Percentiles rank a stretch among this genome's conserved stretches.
phyloP scores from a whole-genome alignment of 805 yeast genomes.

The Naumovozyma castellii region DNA sequence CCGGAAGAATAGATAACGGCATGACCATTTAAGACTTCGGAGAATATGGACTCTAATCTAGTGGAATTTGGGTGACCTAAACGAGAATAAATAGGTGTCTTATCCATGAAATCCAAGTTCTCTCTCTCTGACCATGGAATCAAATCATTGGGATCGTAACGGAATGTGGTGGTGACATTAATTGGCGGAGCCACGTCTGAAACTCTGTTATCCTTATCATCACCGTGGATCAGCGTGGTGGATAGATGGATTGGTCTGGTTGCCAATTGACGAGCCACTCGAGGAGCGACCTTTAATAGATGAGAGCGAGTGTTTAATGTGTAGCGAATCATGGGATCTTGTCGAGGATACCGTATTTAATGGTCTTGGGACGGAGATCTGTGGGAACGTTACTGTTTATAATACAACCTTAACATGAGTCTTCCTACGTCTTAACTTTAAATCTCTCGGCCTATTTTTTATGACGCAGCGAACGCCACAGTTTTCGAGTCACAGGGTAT shows the following conservation, averaged over 20 bases:
- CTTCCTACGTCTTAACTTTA: too few species aligned
- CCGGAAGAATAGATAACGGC: constrained; percentile 73
- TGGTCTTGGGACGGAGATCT: too few species aligned
- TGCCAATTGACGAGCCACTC: not conserved
- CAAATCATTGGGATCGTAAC: constrained; percentile 50
- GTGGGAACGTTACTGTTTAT: too few species aligned
- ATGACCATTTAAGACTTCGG: constrained; percentile 50
- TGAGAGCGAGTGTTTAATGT: too few species aligned
- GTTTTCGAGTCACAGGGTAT: too few species aligned
- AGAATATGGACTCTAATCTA: constrained; percentile 58
- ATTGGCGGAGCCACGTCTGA: constrained; percentile 71
- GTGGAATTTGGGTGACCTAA: constrained; percentile 62
- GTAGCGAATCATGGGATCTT: too few species aligned
- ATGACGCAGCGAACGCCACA: too few species aligned
- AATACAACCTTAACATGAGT: too few species aligned
- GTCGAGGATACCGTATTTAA: too few species aligned
- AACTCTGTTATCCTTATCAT: constrained; percentile 47
- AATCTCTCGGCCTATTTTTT: too few species aligned
- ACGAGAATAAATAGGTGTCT: constrained; percentile 55
- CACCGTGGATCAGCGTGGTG: constrained; percentile 62
- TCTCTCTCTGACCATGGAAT: constrained; percentile 36
- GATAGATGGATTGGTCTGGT: constrained; percentile 28
- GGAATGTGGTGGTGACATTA: constrained; percentile 70
- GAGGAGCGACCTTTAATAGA: not conserved
- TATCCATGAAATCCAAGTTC: constrained; percentile 27